A percentile compares a stretch with the other conserved stretches of the same genome.
phyloP scores from a whole-genome alignment of 2,329 filamentous ascomycete species.

The Aureobasidium vineae region DNA sequence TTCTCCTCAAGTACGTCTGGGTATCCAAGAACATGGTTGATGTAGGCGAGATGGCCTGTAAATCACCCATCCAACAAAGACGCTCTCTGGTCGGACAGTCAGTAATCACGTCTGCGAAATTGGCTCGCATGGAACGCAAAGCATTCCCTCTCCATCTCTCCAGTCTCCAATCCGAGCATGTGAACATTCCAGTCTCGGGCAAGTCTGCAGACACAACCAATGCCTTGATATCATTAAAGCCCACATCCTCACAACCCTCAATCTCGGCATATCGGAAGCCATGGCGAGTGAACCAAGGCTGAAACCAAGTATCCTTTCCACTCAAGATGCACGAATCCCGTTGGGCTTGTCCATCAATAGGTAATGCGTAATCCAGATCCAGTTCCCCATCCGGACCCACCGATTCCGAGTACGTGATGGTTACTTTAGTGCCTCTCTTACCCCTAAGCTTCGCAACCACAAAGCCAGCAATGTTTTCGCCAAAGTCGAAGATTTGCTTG shows the following conservation, averaged over 20 bases:
- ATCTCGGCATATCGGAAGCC: conserved; percentile 19
- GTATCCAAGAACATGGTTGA: conserved; percentile 23
- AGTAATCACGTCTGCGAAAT: conserved; percentile 17
- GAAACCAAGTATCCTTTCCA: conserved; percentile 10
- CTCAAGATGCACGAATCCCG: conserved; percentile 5
- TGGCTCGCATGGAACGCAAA: conserved; percentile 13
- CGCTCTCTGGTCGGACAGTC: conserved; percentile 22
- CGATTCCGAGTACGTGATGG: conserved; percentile 3
- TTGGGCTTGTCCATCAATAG: conserved; percentile 6
- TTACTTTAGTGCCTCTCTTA: not conserved
- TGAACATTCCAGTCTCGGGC: conserved; percentile 5
- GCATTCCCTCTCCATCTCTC: conserved; percentile 20
- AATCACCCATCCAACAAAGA: conserved; percentile 19
- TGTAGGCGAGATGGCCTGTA: conserved; percentile 16
- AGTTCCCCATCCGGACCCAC: conserved; percentile 12
- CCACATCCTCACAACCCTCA: not conserved
- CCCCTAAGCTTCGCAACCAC: conserved; percentile 12
- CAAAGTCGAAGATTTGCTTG: conserved; percentile 25
- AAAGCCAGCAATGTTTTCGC: conserved; percentile 16
- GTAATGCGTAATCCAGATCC: conserved; percentile 2
- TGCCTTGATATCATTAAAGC: conserved; percentile 20
- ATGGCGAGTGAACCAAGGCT: conserved; percentile 21
- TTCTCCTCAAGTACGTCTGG: conserved; percentile 8
- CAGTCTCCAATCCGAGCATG: conserved; percentile 22
- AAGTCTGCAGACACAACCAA: conserved; percentile 8